Percentiles rank a stretch among this genome's conserved stretches.
phyloP scores from a whole-genome alignment of 768 basidiomycete genomes.

The Russula brevipes region DNA sequence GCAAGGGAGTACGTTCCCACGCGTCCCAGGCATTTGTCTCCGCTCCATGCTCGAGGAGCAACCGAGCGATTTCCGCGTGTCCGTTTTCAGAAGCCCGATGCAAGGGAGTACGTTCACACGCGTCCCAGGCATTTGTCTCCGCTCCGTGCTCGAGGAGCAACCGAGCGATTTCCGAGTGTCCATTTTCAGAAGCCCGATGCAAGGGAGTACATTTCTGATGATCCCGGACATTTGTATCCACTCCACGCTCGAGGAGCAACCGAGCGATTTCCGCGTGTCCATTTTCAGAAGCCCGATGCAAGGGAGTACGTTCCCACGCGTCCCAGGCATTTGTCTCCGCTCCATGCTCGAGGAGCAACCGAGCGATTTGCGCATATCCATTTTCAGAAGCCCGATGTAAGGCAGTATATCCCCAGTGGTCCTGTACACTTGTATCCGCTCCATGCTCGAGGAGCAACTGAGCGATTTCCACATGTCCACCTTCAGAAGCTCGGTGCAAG shows the following conservation, averaged over 20 bases:
- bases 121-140: neutral
- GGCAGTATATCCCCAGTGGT: neutral
- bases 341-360: neutral
- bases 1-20: no score
- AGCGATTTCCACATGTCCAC: neutral
- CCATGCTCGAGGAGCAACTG: neutral
- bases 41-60: neutral
- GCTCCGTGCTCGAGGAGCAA: neutral
- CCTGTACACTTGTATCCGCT: neutral
- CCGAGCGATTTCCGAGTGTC: no score
- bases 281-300: neutral
- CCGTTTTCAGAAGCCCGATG: no score
- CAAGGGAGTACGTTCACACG: neutral
- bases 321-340: neutral
- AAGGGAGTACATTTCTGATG: neutral
- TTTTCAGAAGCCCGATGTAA: neutral
- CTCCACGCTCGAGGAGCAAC: neutral
- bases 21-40: neutral
- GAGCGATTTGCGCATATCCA: neutral
- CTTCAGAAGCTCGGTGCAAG: neutral
- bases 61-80: neutral
- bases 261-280: neutral
- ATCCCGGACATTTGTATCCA: neutral
- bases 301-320: accelerated
- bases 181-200: no score